These are phyloP conservation scores for Cladosporium sphaerospermum DNA, from an alignment of 2,329 filamentous ascomycete species.

Conservation along the genomic window DNA sequence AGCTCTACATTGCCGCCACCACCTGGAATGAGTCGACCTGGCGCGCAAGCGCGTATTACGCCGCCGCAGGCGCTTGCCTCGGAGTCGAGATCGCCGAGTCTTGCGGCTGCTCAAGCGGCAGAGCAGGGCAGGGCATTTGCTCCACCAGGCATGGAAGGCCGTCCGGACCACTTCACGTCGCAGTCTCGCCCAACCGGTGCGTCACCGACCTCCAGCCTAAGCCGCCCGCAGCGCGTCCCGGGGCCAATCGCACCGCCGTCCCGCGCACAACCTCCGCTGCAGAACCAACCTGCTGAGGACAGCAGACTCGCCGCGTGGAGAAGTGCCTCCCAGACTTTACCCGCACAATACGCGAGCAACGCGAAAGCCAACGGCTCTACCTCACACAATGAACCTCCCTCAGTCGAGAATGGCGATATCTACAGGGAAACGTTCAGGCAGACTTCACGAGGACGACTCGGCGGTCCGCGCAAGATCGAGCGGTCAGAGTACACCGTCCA, in stretches of 20 bases:
- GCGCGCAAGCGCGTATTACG: constrained; percentile 27
- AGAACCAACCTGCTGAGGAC: constrained; percentile 12
- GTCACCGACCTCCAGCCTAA: constrained; percentile 25
- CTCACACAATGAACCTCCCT: neutral
- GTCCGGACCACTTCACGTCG: constrained; percentile 21
- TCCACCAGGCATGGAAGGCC: constrained; percentile 16
- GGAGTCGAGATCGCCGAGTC: constrained; percentile 22
- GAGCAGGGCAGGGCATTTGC: constrained; percentile 11
- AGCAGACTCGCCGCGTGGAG: constrained; percentile 24
- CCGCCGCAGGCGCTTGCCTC: constrained; percentile 26
- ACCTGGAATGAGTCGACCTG: constrained; percentile 27
- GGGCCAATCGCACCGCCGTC: constrained; percentile 32
- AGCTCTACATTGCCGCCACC: constrained; percentile 25
- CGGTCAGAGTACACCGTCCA: constrained; percentile 26
- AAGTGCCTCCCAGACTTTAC: constrained; percentile 19
- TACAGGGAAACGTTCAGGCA: constrained; percentile 33
- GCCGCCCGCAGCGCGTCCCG: constrained; percentile 27
- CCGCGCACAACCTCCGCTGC: constrained; percentile 20
- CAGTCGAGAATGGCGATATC: constrained; percentile 2
- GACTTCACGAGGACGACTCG: constrained; percentile 18
- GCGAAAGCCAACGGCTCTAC: constrained; percentile 12
- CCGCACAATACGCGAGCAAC: constrained; percentile 21
- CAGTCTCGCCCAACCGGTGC: constrained; percentile 24
- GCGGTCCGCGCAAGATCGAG: constrained; percentile 10
- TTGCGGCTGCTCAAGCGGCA: constrained; percentile 19